These are phyloP conservation scores for Melampsora larici-populina DNA, from an alignment of 1,284 basidiomycete species.

Conservation along the genomic window DNA sequence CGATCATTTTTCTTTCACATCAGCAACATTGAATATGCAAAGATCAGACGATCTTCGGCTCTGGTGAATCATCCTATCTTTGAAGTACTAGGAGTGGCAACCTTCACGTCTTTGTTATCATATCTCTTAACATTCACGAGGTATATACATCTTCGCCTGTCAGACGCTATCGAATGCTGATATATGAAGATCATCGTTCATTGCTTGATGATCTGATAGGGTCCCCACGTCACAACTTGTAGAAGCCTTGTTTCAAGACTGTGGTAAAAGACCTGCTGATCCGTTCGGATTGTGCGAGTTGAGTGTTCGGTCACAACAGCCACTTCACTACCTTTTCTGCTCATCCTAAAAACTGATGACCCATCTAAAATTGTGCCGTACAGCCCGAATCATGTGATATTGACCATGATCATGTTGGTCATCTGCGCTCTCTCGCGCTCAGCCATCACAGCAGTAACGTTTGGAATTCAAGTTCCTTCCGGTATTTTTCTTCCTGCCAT, in stretches of 20 bases:
- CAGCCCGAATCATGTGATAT: constrained; percentile 43
- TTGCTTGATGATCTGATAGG: constrained; percentile 52
- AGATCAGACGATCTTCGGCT: constrained; percentile 62
- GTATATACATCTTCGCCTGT: constrained; percentile 50
- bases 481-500: constrained; percentile 63
- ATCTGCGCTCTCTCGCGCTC: constrained; percentile 61
- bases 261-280: constrained; percentile 49
- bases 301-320: constrained; percentile 55
- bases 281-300: constrained; percentile 34
- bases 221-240: constrained; percentile 69
- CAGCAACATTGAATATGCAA: constrained; percentile 62
- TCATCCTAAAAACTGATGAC: background rate
- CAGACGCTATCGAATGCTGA: background rate
- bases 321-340: constrained; percentile 55
- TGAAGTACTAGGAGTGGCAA: constrained; percentile 64
- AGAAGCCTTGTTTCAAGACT: constrained; percentile 69
- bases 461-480: constrained; percentile 62
- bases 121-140: constrained; percentile 64
- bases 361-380: background rate
- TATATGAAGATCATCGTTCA: background rate
- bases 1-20: background rate
- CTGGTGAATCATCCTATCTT: constrained; percentile 64
- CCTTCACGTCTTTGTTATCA: constrained; percentile 66
- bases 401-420: constrained; percentile 55
- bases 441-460: constrained; percentile 33